Conservation (phyloP, 2,329 filamentous ascomycete genomes). For the Myriosclerotinia scirpicola region DNA sequence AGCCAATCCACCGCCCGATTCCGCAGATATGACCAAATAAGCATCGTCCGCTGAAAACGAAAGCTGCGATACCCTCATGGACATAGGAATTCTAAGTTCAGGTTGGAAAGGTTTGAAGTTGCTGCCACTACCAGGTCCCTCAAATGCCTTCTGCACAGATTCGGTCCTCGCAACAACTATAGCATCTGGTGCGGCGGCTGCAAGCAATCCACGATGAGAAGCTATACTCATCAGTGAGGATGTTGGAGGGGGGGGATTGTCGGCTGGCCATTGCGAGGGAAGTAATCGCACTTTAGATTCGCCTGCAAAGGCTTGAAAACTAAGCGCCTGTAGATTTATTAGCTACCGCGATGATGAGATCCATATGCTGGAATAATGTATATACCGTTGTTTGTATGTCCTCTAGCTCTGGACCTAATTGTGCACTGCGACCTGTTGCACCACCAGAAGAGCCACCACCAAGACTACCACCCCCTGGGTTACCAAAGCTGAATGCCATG, state of each 20-base stretch:
- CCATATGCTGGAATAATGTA: constrained; percentile 10
- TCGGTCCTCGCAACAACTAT: constrained; percentile 77
- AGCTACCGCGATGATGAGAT: constrained; percentile 20
- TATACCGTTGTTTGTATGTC: constrained; percentile 80
- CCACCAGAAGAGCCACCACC: constrained; percentile 47
- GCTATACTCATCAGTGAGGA: constrained; percentile 84
- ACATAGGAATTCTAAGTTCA: constrained; percentile 69
- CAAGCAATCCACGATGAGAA: constrained; percentile 75
- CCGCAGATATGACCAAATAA: constrained; percentile 78
- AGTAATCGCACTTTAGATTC: constrained; percentile 80
- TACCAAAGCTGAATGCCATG: constrained; percentile 67
- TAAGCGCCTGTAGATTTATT: constrained; percentile 58
- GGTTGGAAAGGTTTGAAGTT: constrained; percentile 71
- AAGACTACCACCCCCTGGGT: constrained; percentile 47
- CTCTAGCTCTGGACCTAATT: constrained; percentile 65
- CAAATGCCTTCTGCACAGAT: constrained; percentile 73
- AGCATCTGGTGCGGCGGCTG: constrained; percentile 80
- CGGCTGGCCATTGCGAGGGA: constrained; percentile 71
- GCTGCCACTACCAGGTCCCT: constrained; percentile 57
- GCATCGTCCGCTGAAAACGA: constrained; percentile 89
- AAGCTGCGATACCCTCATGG: constrained; percentile 79
- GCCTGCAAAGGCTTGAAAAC: constrained; percentile 76
- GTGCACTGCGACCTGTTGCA: constrained; percentile 43
- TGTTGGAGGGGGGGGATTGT: constrained; percentile 66
- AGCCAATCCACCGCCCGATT: constrained; percentile 76